phyloP scores from a whole-genome alignment of 768 basidiomycete species.

The Termitomyces sp. region DNA sequence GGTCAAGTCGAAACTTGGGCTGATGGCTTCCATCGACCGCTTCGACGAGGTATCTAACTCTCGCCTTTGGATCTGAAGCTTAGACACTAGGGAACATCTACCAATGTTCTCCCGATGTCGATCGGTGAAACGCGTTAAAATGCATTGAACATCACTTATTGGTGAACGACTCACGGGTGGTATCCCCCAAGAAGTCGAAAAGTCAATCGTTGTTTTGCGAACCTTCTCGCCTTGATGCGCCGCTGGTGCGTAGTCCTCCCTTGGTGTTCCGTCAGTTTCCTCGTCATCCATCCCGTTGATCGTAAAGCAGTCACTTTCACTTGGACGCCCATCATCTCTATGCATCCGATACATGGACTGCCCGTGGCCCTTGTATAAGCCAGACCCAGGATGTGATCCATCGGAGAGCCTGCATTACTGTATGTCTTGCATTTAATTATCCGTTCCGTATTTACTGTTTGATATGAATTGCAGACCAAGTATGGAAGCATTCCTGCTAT shows the following conservation, averaged over 20 bases:
- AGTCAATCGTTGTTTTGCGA: slow-evolving; percentile 70
- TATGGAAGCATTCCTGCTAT: slow-evolving; percentile 68
- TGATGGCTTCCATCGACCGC: no score
- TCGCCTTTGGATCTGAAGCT: no score
- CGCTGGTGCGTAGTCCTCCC: slow-evolving; percentile 36
- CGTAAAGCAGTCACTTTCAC: slow-evolving; percentile 44
- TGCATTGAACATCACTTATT: no score
- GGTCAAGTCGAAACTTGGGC: no score
- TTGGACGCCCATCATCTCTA: slow-evolving; percentile 65
- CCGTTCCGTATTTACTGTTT: not conserved
- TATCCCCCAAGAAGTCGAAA: slow-evolving; percentile 66
- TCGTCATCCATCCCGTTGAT: not conserved
- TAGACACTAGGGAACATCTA: no score
- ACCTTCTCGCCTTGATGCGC: slow-evolving; percentile 57
- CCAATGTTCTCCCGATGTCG: no score
- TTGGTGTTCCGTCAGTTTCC: not conserved
- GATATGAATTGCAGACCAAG: slow-evolving; percentile 43
- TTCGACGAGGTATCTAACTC: no score
- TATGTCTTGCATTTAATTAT: slow-evolving; percentile 15
- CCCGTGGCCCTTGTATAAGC: slow-evolving; percentile 37
- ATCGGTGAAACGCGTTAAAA: no score
- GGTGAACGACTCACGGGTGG: no score
- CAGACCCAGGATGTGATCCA: slow-evolving; percentile 31
- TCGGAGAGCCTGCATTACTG: slow-evolving; percentile 37
- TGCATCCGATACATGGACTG: slow-evolving; percentile 59